phyloP scores from a whole-genome alignment of 1,284 basidiomycete species.

The Chondrostereum purpureum region DNA sequence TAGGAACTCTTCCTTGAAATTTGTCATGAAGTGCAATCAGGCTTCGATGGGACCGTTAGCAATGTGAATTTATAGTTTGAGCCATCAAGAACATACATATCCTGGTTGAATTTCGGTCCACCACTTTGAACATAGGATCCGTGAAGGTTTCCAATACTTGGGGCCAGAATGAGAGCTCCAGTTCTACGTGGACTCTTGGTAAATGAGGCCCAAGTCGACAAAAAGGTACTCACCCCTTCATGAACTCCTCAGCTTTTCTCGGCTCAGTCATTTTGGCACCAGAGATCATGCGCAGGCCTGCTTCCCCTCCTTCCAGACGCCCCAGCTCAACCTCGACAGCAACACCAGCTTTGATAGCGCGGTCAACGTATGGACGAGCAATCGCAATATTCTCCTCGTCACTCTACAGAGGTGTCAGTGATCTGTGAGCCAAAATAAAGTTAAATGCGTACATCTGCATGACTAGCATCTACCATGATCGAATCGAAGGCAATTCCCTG shows the following conservation, averaged over 20 bases:
- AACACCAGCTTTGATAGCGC: slow-evolving; percentile 33
- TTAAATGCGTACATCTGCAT: slow-evolving; percentile 30
- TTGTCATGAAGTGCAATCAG: slow-evolving; percentile 29
- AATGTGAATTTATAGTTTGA: neutral
- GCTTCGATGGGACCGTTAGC: slow-evolving; percentile 17
- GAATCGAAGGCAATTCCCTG: slow-evolving; percentile 42
- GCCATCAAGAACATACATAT: too few relatives aligned
- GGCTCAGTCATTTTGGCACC: slow-evolving; percentile 43
- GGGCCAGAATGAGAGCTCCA: slow-evolving; percentile 39
- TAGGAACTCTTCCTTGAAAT: slow-evolving; percentile 29
- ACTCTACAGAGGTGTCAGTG: slow-evolving; percentile 26
- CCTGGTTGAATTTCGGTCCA: slow-evolving; percentile 2
- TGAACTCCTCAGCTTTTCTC: slow-evolving; percentile 36
- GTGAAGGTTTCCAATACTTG: slow-evolving; percentile 38
- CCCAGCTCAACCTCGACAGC: slow-evolving; percentile 45
- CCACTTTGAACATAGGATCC: slow-evolving; percentile 3
- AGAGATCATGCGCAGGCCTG: slow-evolving; percentile 39
- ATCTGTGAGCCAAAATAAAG: too few relatives aligned
- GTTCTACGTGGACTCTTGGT: slow-evolving; percentile 23
- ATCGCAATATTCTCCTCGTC: slow-evolving; percentile 45
- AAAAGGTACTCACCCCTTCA: slow-evolving; percentile 26
- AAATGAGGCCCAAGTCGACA: neutral
- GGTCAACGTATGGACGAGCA: slow-evolving; percentile 38
- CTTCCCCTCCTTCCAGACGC: slow-evolving; percentile 45
- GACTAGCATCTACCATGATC: slow-evolving; percentile 47